phyloP scores from a whole-genome alignment of 2,329 filamentous ascomycete species.

The Cordyceps cateniannulata region DNA sequence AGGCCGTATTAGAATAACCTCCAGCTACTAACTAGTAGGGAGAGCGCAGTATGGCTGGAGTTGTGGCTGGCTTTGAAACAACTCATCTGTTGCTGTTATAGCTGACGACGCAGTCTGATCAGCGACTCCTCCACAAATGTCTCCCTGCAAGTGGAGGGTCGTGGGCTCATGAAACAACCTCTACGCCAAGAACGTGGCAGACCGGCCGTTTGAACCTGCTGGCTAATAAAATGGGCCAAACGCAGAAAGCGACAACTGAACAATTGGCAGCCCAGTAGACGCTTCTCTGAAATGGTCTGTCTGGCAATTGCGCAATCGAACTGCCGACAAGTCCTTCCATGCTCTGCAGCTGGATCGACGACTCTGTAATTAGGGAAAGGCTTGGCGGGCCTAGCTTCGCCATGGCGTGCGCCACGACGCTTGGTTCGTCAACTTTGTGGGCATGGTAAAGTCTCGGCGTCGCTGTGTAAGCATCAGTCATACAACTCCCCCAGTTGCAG shows the following conservation, averaged over 20 bases:
- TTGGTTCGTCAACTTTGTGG: neutral
- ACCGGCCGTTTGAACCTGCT: neutral
- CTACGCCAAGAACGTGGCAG: neutral
- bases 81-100: neutral
- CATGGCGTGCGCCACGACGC: neutral
- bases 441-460: neutral
- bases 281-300: neutral
- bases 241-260: neutral
- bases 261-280: neutral
- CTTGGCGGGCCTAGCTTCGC: neutral
- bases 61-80: conserved; percentile 5
- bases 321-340: neutral
- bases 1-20: neutral
- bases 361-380: neutral
- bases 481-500: neutral
- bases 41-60: neutral
- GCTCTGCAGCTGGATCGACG: neutral
- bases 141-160: neutral
- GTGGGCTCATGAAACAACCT: neutral
- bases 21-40: no score
- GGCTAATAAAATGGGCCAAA: neutral
- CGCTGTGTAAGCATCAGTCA: conserved; percentile 8
- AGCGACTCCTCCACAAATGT: neutral
- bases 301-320: conserved; percentile 1
- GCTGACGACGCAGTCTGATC: conserved; percentile 4